Percentiles rank a stretch among this genome's conserved stretches.
Evolutionary conservation across 805 yeast genomes (phyloP).

Genomic region (Candida golubevii): DNA sequence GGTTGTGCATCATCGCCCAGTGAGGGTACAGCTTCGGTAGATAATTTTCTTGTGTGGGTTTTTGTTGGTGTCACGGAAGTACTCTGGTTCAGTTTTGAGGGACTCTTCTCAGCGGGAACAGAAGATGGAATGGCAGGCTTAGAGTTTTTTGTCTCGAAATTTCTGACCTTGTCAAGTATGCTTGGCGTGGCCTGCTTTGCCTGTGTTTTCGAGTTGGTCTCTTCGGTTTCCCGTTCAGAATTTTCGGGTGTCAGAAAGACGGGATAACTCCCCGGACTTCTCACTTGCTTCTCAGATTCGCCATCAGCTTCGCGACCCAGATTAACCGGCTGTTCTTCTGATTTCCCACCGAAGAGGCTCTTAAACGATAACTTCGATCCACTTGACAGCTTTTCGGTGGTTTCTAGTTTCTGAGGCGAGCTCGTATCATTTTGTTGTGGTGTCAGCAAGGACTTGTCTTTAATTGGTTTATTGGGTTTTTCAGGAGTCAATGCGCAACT

Average conservation of each 20-base stretch:
- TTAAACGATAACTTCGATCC: not conserved
- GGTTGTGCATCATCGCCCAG: not conserved
- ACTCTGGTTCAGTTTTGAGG: no score
- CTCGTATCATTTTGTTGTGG: not conserved
- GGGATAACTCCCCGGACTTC: not conserved
- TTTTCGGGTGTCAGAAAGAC: not conserved
- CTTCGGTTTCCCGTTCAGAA: not conserved
- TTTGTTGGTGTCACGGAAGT: no score
- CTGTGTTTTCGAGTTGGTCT: not conserved
- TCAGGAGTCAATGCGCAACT: not conserved
- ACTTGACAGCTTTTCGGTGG: not conserved
- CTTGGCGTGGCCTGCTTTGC: constrained; percentile 4
- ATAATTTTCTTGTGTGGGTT: no score
- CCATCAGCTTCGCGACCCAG: not conserved
- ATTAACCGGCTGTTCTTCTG: not conserved
- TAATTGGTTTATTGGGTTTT: not conserved
- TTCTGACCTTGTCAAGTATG: constrained; percentile 7
- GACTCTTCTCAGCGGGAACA: not conserved
- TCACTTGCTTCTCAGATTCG: not conserved
- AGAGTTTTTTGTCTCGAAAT: constrained; percentile 1
- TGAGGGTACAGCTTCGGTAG: no score
- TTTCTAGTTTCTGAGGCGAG: not conserved
- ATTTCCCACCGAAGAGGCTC: not conserved
- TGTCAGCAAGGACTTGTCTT: constrained; percentile 6
- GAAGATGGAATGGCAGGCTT: not conserved